Conservation (phyloP, 176 grass and related monocot genomes). For the Aegilops longissima region DNA sequence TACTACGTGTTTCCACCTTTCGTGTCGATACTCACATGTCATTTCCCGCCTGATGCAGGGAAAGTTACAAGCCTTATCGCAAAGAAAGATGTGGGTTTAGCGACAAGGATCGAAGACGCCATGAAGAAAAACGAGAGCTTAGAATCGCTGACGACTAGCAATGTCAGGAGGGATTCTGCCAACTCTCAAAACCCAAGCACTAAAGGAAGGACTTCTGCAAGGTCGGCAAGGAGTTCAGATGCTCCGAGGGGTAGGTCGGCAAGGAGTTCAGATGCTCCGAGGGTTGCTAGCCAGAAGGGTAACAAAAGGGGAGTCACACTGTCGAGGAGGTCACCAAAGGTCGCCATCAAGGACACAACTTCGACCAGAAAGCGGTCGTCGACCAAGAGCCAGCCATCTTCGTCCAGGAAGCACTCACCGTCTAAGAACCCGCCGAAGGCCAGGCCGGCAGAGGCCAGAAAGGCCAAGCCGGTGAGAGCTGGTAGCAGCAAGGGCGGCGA, state of each 20-base stretch:
- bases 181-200: slow-evolving; percentile 32
- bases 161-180: slow-evolving; percentile 45
- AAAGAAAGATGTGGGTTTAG: slow-evolving; percentile 87
- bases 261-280: slow-evolving; percentile 40
- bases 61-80: slow-evolving; percentile 93
- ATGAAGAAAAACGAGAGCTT: slow-evolving; percentile 98
- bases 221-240: slow-evolving; percentile 31
- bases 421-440: slow-evolving; percentile 21
- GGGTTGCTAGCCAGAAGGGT: slow-evolving; percentile 46
- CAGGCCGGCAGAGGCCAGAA: neutral
- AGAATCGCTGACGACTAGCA: slow-evolving; percentile 64
- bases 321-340: slow-evolving; percentile 44
- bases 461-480: slow-evolving; percentile 38
- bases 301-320: slow-evolving; percentile 44
- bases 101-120: slow-evolving; percentile 77
- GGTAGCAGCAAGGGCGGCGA: neutral
- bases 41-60: slow-evolving; percentile 46
- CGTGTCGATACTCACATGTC: neutral
- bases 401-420: slow-evolving; percentile 25
- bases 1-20: neutral
- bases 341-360: slow-evolving; percentile 40
- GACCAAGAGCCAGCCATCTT: slow-evolving; percentile 21
- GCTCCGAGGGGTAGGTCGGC: slow-evolving; percentile 32
- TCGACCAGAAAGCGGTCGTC: slow-evolving; percentile 32
- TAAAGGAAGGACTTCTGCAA: slow-evolving; percentile 46